Base-by-base conservation (phyloP, 1,284 basidiomycete species). In the Termitomyces sp. region DNA sequence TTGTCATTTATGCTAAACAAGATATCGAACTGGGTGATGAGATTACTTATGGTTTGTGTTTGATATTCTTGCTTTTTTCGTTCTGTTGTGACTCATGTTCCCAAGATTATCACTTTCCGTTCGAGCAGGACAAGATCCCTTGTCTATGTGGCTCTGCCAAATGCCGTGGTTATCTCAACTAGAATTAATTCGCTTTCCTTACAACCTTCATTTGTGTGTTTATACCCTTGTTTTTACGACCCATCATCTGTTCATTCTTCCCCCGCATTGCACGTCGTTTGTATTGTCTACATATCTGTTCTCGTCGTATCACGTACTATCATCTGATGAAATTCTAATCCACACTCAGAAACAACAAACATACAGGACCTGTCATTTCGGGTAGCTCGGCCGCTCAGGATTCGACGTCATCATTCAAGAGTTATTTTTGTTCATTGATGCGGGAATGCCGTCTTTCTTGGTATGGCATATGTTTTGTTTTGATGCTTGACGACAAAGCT, bases 1-100 rank as follows among this genome's bases (percentile, higher is more conserved):
- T 99, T 65, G 97, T 98, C 65, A 96, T 99, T 51, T 99, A 97
- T 68, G 97, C 97, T 28, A 97, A 97, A 71, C 83, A 88, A 61
- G 88, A 91, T 59, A 93, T 99, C 63, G 86, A 94, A 62, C 84
- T 93, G 13, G 94, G 93, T 49, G 93, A 95, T 65, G 94, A 97
- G 73, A 94, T 97, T 64, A 94, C 93, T 55, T 93, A 92, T 72
- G 90, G 89, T 91, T 58, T 49, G 85, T 60, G 41, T n/a, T 19
- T n/a, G 9, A 3, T 3, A 31, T 40, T 7, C 30, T 21, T 11
- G 30, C 54, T 43, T 38, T 4, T 16, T 38, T 4, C n/a, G 14
- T 45, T 13, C 41, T 53, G 42, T 43, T 10, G 50, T 43, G 35
- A 33, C 56, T 41, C 30, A 57, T 21, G 52, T 14, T 16, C 41